These are phyloP conservation scores for Penicillium herquei DNA, from an alignment of 495 filamentous ascomycete species.

Conservation along the genomic window DNA sequence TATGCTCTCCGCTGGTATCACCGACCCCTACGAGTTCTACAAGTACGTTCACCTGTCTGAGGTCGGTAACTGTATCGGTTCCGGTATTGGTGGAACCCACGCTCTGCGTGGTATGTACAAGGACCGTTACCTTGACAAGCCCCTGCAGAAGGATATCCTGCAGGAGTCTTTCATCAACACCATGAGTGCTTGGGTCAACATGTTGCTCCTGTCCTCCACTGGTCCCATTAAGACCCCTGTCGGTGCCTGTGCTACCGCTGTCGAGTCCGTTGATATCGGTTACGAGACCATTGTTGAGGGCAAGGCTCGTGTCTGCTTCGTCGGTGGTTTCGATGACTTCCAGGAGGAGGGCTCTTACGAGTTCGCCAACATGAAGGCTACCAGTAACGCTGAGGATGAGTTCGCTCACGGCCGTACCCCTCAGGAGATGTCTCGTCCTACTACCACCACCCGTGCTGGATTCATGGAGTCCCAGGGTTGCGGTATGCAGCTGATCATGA, in stretches of 20 bases:
- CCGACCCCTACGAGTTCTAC: conserved; percentile 99
- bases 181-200: conserved; percentile 99
- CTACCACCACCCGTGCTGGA: conserved; percentile 91
- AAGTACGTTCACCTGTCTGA: conserved; percentile 98
- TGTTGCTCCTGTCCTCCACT: conserved; percentile 93
- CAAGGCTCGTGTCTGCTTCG: conserved; percentile 94
- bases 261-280: conserved; percentile 96
- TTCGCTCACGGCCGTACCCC: conserved; percentile 94
- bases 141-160: conserved; percentile 97
- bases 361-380: conserved; percentile 99
- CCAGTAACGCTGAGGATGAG: conserved; percentile 94
- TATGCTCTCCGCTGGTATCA: conserved; percentile 89
- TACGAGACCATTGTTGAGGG: conserved; percentile 98
- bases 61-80: conserved; percentile 97
- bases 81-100: conserved; percentile 90
- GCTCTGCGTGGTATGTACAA: conserved; percentile 98
- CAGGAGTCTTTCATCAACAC: conserved; percentile 99
- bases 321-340: conserved; percentile 99
- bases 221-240: conserved; percentile 98
- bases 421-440: conserved; percentile 95
- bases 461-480: conserved; percentile 99
- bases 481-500: conserved; percentile 99
- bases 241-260: conserved; percentile 93
- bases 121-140: conserved; percentile 93
- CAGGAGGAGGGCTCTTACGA: conserved; percentile 99